Conservation (phyloP, 2,329 filamentous ascomycete species). For the Decorospora gaudefroyi region DNA sequence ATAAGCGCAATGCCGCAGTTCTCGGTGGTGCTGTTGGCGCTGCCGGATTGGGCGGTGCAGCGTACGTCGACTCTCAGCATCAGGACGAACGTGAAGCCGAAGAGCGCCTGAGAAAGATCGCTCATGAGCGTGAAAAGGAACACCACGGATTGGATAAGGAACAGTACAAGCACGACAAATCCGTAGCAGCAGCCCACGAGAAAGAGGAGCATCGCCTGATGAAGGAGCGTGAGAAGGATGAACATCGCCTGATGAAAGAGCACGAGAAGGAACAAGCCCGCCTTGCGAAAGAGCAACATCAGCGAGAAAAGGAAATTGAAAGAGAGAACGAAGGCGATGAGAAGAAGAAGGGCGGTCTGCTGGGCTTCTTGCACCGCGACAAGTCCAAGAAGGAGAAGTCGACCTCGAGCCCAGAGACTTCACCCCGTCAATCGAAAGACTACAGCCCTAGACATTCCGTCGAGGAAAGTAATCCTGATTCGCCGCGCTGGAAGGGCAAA, state of each 20-base stretch:
- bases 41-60: conserved; percentile 35
- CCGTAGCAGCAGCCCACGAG: conserved; percentile 28
- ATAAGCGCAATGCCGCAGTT: conserved; percentile 35
- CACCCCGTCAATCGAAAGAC: conserved; percentile 28
- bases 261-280: conserved; percentile 32
- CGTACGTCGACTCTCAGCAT: conserved; percentile 37
- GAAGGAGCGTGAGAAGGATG: conserved; percentile 17
- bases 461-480: conserved; percentile 29
- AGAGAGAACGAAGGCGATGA: conserved; percentile 35
- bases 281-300: conserved; percentile 22
- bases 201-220: conserved; percentile 21
- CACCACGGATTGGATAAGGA: conserved; percentile 25
- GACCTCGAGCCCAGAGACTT: conserved; percentile 18
- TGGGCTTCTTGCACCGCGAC: conserved; percentile 50
- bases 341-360: conserved; percentile 47
- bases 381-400: conserved; percentile 46
- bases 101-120: conserved; percentile 25
- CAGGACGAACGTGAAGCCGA: conserved; percentile 40
- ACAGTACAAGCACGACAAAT: conserved; percentile 29
- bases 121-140: conserved; percentile 24
- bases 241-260: conserved; percentile 19
- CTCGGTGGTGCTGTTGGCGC: conserved; percentile 28
- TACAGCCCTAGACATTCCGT: conserved; percentile 27
- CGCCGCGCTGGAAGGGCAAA: conserved; percentile 34
- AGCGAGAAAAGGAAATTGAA: conserved; percentile 22